Conservation (phyloP, 306 rosid species). For the Malus domestica region ASM211411v1 NC_041791.1:35464501-35465000, state of each 20-base stretch:
- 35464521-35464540: conserved; percentile 90
- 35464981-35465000: conserved; percentile 60
- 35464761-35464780: conserved; percentile 85
- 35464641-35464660: conserved; percentile 63
- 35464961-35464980: conserved; percentile 50
- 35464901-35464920: conserved; percentile 40
- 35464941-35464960: conserved; percentile 68
- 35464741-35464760: conserved; percentile 80
- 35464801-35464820: conserved; percentile 59
- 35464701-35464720: conserved; percentile 58
- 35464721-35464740: conserved; percentile 66
- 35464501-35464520: conserved; percentile 90
- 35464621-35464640: conserved; percentile 70
- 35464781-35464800: conserved; percentile 70
- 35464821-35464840: conserved; percentile 72
- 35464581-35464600: conserved; percentile 58
- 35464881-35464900: conserved; percentile 47
- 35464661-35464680: conserved; percentile 61
- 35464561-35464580: conserved; percentile 66
- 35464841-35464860: conserved; percentile 50
- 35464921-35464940: conserved; percentile 49
- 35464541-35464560: conserved; percentile 64
- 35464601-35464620: conserved; percentile 57
- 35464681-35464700: conserved; percentile 63
- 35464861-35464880: conserved; percentile 32